Evolutionary conservation across 106 monocot genomes (phyloP).

Genomic region (Xerophyta viscosa): DNA sequence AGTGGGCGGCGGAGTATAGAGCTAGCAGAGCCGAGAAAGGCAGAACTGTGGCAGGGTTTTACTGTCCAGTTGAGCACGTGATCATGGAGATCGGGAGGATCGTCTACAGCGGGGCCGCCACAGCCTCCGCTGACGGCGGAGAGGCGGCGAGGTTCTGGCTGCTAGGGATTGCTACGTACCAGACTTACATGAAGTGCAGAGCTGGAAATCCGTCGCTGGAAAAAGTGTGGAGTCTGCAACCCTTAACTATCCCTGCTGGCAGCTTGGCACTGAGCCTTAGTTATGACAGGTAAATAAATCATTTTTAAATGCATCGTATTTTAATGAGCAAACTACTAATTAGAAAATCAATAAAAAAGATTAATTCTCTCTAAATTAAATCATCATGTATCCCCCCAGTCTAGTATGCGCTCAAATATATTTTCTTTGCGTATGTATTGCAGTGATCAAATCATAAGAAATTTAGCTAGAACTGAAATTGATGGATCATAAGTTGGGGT

Average conservation of each 20-base stretch:
- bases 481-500: too few species aligned
- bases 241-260: constrained; percentile 37
- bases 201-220: constrained; percentile 56
- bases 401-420: too few species aligned
- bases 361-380: background rate
- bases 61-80: constrained; percentile 82
- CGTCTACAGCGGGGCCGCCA: constrained; percentile 10
- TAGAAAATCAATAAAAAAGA: background rate
- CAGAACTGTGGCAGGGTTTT: constrained; percentile 19
- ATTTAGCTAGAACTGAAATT: too few species aligned
- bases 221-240: constrained; percentile 45
- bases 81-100: constrained; percentile 76
- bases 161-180: constrained; percentile 48
- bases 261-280: constrained; percentile 52
- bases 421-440: too few species aligned
- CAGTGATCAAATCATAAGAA: too few species aligned
- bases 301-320: background rate
- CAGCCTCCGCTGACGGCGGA: background rate
- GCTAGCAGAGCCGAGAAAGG: constrained; percentile 26
- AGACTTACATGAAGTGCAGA: constrained; percentile 55
- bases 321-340: background rate
- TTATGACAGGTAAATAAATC: constrained; percentile 27
- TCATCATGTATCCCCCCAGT: too few species aligned
- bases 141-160: constrained; percentile 50
- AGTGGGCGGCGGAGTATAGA: constrained; percentile 78